Evolutionary conservation across 306 rosid species (phyloP), one percentile per base, ranked within the genome.

Genomic region (Castanea mollissima): DNA sequence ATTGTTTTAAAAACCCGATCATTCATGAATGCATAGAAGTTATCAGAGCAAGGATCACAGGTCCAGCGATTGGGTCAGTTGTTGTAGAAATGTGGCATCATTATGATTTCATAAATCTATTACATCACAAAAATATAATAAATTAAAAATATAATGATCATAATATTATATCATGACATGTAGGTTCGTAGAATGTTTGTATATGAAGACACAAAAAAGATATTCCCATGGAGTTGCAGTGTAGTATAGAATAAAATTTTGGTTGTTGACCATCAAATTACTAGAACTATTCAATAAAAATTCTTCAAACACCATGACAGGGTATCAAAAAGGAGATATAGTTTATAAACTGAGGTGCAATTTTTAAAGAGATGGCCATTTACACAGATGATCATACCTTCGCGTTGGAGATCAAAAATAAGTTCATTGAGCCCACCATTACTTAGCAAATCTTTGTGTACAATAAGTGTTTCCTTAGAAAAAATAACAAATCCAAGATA

Each of bases 401-500:
- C 88, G 5, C 64, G 74, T 74, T 74, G 87, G 69, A 94, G 97
- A 84, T 86, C 93, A 38, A 78, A 70, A 23, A 92, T 29, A 73
- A 92, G 88, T 74, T 83, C 82, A 58, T 80, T 70, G 55, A 95
- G 84, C 41, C 78, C 87, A 57, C 92, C 92, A 60, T 84, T 84
- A 44, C 20, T 59, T 31, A 85, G 31, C 76, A 92, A 82, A 74
- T 90, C 92, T 83, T 91, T 88, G 89, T 95, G 99, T 31, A 95
- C 89, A 29, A 95, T 91, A 67, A 95, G 97, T 62, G 97, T 92
- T 89, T 95, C 94, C 98, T 92, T 81, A 62, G 74, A 82, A 46
- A 70, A 23, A 73, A 69, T 64, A 82, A 84, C 6, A 79, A 79
- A 60, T 60, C 63, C 19, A 72, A 5, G 12, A 55, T 27, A 18